phyloP scores from a whole-genome alignment of 2,329 filamentous ascomycete species.

The Dactylonectria estremocensis region DNA sequence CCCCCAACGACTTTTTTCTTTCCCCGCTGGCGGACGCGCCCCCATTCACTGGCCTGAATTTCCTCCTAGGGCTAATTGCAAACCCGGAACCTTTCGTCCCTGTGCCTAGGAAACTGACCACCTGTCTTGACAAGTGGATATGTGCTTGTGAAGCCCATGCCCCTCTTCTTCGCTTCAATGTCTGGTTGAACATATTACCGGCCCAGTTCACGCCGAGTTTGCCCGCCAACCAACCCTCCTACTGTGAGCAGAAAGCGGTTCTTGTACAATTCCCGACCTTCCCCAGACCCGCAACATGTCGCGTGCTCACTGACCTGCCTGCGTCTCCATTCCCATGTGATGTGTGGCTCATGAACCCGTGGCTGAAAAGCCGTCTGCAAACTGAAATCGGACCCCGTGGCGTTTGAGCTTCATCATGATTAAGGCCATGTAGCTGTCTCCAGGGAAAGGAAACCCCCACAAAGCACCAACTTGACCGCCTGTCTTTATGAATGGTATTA shows the following conservation, averaged over 20 bases:
- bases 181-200: conserved; percentile 21
- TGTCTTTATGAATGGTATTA: no score
- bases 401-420: no score
- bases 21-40: conserved; percentile 4
- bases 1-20: conserved; percentile 6
- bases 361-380: conserved; percentile 8
- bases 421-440: neutral
- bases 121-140: conserved; percentile 3
- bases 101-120: conserved; percentile 7
- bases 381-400: neutral
- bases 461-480: no score
- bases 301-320: conserved; percentile 26
- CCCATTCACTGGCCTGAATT: conserved; percentile 6
- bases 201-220: neutral
- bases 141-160: neutral
- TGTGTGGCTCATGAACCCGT: conserved; percentile 26
- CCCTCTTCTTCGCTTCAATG: neutral
- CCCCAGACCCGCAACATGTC: conserved; percentile 34
- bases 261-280: conserved; percentile 1
- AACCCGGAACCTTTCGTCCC: conserved; percentile 4
- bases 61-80: conserved; percentile 12
- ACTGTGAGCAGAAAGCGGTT: no score
- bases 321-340: conserved; percentile 9
- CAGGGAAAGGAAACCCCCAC: no score
- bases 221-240: neutral